Conservation (phyloP, 495 filamentous ascomycete species). For the Immersiella caudata region DNA sequence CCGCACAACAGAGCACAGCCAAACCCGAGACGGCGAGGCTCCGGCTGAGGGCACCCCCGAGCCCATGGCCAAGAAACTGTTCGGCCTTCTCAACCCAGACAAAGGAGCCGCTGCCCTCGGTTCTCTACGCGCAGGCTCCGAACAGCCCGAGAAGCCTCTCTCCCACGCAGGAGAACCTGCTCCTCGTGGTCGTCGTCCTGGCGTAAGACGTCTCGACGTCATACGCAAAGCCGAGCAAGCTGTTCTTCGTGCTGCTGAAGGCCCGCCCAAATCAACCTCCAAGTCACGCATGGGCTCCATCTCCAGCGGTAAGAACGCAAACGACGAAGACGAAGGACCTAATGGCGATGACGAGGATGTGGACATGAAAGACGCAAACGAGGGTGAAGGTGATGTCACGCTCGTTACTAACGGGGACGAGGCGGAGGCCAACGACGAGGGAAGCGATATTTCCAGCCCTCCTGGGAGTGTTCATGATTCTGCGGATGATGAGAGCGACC, state of each 20-base stretch:
- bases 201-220: conserved; percentile 50
- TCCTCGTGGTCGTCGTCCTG: conserved; percentile 39
- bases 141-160: conserved; percentile 43
- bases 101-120: conserved; percentile 13
- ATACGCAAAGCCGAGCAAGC: conserved; percentile 54
- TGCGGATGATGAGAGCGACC: conserved; percentile 79
- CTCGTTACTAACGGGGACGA: conserved; percentile 38
- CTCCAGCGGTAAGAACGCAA: conserved; percentile 44
- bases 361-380: conserved; percentile 41
- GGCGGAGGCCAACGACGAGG: conserved; percentile 36
- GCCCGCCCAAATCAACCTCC: conserved; percentile 39
- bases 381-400: conserved; percentile 18
- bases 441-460: conserved; percentile 40
- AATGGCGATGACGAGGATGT: conserved; percentile 29
- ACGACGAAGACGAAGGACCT: conserved; percentile 22
- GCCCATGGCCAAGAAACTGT: conserved; percentile 52
- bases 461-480: conserved; percentile 70
- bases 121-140: conserved; percentile 35
- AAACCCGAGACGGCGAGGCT: conserved; percentile 19
- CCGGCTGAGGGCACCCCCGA: conserved; percentile 12
- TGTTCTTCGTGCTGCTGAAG: conserved; percentile 46
- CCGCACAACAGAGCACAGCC: conserved; percentile 33
- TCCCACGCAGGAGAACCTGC: conserved; percentile 42
- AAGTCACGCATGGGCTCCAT: conserved; percentile 44
- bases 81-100: conserved; percentile 49